Evolutionary conservation across 202 grass and related monocot species (phyloP), one percentile per base, ranked within the genome.

Genomic region (Schoenoplectus triqueter): DNA sequence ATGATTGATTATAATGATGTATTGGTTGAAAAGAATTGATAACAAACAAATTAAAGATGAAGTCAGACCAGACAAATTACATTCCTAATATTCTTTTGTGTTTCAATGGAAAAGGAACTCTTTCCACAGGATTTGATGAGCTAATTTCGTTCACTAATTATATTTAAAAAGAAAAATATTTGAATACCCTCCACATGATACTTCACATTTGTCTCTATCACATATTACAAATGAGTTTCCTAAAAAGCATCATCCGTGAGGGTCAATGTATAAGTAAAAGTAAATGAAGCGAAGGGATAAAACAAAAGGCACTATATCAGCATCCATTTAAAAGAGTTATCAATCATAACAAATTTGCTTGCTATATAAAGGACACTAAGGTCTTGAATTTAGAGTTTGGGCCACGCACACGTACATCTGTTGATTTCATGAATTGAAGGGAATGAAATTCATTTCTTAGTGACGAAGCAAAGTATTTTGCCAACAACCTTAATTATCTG

Each of bases 371-470:
- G 2, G 46, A 4, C 20, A 57, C 19, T 77, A 41, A 5, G 19
- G 51, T 75, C 0, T 17, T 47, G 64, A 18, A 71, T 71, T 19
- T 42, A 68, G 65, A 68, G 31, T 44, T 71, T 71, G 15, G 44
- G 72, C 50, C 50, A 74, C 47, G 18, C 67, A 21, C 45, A 9
- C 55, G 14, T 17, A n/a, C 44, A 78, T 78, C 42, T 78, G 13
- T 51, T 46, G 69, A 46, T 17, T 73, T 73, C 69, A 51, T 73
- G 69, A 48, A 73, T 21, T 73, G 3, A 73, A 73, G 70, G 69
- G 54, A 78, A 57, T 78, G 31, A 44, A 60, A 60, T 73, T 52
- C 74, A 60, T 78, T 78, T 60, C 74, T 78, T 78, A 54, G 10
- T 42, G 5, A 41, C 74, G 31, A 78, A 78, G 74, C 74, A 78